phyloP scores from a whole-genome alignment of 2,329 filamentous ascomycete genomes.

The Colletotrichum sp. region DNA sequence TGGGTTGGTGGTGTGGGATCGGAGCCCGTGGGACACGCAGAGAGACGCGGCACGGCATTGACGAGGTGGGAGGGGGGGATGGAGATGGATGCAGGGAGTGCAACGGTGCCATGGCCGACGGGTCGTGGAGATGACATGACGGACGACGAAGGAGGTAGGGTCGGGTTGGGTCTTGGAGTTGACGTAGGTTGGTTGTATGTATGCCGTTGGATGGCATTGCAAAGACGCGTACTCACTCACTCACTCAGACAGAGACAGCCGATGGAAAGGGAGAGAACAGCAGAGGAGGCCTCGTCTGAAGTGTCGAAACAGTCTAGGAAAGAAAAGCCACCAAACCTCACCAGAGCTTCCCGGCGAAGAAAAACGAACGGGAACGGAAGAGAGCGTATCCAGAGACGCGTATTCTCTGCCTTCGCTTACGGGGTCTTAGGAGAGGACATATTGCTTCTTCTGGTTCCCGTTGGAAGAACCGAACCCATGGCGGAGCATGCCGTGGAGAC shows the following conservation, averaged over 20 bases:
- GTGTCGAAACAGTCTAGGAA: background rate
- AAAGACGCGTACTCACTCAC: background rate
- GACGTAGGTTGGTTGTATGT: background rate
- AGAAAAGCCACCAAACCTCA: background rate
- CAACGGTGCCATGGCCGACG: conserved; percentile 3
- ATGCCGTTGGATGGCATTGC: background rate
- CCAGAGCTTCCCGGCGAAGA: background rate
- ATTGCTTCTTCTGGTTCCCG: background rate
- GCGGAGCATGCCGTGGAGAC: conserved; percentile 3
- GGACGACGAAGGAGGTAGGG: background rate
- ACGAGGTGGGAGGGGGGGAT: background rate
- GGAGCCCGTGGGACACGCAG: background rate
- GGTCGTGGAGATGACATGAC: background rate
- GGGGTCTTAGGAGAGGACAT: background rate
- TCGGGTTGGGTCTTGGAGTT: background rate
- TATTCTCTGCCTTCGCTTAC: conserved; percentile 14
- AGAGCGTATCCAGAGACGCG: background rate
- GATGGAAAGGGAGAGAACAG: background rate
- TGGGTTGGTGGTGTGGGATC: background rate
- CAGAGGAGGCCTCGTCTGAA: background rate
- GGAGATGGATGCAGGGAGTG: background rate
- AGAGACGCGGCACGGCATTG: conserved; percentile 4
- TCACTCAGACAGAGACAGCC: background rate
- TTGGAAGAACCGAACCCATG: background rate
- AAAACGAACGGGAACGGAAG: background rate